These are phyloP conservation scores for Hibiscus syriacus DNA, from an alignment of 345 rosid species.

Conservation along the genomic window DNA sequence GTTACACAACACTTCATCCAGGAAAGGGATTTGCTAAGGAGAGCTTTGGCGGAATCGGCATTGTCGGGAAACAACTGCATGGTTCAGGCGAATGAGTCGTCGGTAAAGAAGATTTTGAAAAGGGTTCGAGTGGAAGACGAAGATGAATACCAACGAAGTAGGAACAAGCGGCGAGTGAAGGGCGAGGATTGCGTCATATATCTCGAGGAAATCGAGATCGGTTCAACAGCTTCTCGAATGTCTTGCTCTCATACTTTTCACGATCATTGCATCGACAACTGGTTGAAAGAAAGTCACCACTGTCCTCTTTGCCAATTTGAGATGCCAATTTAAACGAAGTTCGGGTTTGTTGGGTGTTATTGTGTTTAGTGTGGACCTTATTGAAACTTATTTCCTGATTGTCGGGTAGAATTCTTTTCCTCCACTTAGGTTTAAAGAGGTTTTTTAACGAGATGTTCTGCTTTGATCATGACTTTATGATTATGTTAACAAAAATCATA, in stretches of 20 bases:
- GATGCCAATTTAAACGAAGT: not conserved
- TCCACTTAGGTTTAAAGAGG: too few species aligned
- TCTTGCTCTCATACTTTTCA: not conserved
- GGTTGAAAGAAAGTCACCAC: not conserved
- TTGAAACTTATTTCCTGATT: too few species aligned
- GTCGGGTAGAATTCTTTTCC: too few species aligned
- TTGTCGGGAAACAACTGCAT: not conserved
- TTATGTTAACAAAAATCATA: too few species aligned
- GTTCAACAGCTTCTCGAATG: not conserved
- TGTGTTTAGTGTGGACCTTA: too few species aligned
- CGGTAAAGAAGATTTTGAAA: not conserved
- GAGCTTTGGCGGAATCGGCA: not conserved
- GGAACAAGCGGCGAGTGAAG: not conserved
- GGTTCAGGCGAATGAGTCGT: not conserved
- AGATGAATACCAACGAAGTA: not conserved
- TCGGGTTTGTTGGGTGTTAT: too few species aligned
- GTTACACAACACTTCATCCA: not conserved
- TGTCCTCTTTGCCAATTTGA: conserved; percentile 1
- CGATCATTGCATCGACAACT: not conserved
- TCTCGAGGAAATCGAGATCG: not conserved
- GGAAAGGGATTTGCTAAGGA: not conserved
- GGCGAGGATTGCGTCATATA: not conserved
- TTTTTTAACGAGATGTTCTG: too few species aligned
- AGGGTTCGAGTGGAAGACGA: not conserved
- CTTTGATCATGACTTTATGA: too few species aligned